Conservation (phyloP, 805 yeast genomes). For the Naumovozyma castellii region DNA sequence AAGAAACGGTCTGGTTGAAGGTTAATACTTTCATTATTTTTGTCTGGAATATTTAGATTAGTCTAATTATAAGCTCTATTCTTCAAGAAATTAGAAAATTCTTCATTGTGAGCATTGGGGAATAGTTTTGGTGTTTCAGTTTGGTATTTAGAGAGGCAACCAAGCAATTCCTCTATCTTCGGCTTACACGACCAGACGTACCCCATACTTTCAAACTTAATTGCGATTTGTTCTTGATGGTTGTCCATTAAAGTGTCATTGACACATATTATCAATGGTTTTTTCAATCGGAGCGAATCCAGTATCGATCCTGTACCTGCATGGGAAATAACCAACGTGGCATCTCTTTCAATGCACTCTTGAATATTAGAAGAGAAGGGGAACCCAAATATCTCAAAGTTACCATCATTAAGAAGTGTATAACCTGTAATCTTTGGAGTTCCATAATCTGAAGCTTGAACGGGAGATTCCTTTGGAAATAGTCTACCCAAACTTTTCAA, state of each 20-base stretch:
- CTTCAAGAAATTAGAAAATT: slow-evolving; percentile 10
- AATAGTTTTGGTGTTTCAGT: slow-evolving; percentile 5
- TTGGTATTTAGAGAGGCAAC: slow-evolving; percentile 5
- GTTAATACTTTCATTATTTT: too few species aligned
- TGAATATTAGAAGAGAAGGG: slow-evolving; percentile 9
- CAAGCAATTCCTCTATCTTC: neutral
- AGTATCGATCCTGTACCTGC: slow-evolving; percentile 89
- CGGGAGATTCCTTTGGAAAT: neutral
- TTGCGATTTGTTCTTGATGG: slow-evolving; percentile 74
- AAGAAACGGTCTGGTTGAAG: too few species aligned
- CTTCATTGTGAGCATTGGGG: slow-evolving; percentile 10
- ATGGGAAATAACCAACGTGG: slow-evolving; percentile 70
- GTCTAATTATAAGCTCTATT: slow-evolving; percentile 1
- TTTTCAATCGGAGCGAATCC: slow-evolving; percentile 53
- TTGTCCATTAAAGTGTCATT: slow-evolving; percentile 74
- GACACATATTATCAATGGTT: slow-evolving; percentile 58
- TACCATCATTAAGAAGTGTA: neutral
- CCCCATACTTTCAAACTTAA: slow-evolving; percentile 35
- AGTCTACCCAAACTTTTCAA: slow-evolving; percentile 1
- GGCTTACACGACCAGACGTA: slow-evolving; percentile 23
- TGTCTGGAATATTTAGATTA: too few species aligned
- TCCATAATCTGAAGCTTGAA: neutral
- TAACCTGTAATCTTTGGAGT: neutral
- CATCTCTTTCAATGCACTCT: slow-evolving; percentile 9
- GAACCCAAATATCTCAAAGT: slow-evolving; percentile 7